phyloP scores from a whole-genome alignment of 2,329 filamentous ascomycete species.

The Monosporascus sp. region DNA sequence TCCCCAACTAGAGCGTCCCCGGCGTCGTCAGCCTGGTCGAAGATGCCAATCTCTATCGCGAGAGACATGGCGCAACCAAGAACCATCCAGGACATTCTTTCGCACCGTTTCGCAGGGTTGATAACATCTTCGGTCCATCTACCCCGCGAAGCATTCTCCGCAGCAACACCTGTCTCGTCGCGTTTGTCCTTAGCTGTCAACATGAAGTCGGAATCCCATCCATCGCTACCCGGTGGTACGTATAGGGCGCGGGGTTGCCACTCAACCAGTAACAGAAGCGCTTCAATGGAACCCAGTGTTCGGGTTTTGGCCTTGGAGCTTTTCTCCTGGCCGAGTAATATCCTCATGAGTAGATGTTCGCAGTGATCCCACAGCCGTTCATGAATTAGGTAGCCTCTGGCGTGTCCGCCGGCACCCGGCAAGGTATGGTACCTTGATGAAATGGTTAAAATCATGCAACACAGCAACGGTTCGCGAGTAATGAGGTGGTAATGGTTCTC shows the following conservation, averaged over 20 bases:
- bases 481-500: too few relatives aligned
- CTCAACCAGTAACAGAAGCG: conserved; percentile 48
- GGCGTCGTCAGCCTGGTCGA: too few relatives aligned
- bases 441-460: too few relatives aligned
- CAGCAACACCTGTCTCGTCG: conserved; percentile 7
- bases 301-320: conserved; percentile 42
- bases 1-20: too few relatives aligned
- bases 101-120: conserved; percentile 47
- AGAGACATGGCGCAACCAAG: conserved; percentile 49
- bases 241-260: conserved; percentile 53
- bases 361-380: too few relatives aligned
- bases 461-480: too few relatives aligned
- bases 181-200: conserved; percentile 33
- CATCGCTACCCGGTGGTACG: conserved; percentile 47
- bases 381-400: too few relatives aligned
- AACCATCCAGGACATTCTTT: conserved; percentile 58
- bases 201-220: conserved; percentile 50
- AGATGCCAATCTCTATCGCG: conserved; percentile 45
- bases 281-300: conserved; percentile 48
- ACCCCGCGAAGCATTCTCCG: not conserved
- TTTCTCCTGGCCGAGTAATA: conserved; percentile 31
- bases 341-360: too few relatives aligned
- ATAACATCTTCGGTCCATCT: conserved; percentile 49
- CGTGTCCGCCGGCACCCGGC: too few relatives aligned
- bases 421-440: too few relatives aligned